A percentile compares a stretch with the other conserved stretches of the same genome.
Conservation (phyloP, 257 asterid species). For the Gynochthodes officinalis region DNA sequence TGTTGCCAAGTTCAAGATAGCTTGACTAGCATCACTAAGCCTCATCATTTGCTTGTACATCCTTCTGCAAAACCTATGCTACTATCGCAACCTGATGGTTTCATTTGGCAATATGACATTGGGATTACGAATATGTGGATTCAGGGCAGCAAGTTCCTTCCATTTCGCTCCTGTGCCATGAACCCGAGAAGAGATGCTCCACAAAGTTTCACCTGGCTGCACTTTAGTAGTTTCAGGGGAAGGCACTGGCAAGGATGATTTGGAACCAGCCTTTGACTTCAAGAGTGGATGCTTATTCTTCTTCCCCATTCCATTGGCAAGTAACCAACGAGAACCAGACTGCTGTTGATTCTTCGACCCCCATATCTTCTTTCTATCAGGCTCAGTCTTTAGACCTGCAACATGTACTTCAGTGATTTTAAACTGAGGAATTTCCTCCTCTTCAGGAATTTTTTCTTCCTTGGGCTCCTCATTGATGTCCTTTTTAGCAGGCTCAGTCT, state of each 20-base stretch:
- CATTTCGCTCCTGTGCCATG: conserved; percentile 51
- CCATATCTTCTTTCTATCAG: conserved; percentile 76
- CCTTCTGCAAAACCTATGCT: background rate
- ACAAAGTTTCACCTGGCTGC: conserved; percentile 62
- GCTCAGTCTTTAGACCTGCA: conserved; percentile 71
- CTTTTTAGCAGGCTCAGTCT: conserved; percentile 18
- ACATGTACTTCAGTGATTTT: conserved; percentile 81
- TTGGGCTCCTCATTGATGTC: conserved; percentile 35
- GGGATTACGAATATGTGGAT: conserved; percentile 64
- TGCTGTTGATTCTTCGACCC: conserved; percentile 77
- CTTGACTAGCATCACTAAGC: background rate
- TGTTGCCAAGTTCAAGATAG: background rate
- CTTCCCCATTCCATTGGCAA: conserved; percentile 99
- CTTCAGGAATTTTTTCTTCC: conserved; percentile 46
- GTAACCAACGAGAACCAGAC: conserved; percentile 93
- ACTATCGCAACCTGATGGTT: conserved; percentile 41
- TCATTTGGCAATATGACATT: conserved; percentile 44
- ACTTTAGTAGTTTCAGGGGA: conserved; percentile 32
- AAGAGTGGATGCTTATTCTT: conserved; percentile 75
- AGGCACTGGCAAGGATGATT: conserved; percentile 37
- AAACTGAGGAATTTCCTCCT: conserved; percentile 55
- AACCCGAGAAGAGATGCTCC: conserved; percentile 77
- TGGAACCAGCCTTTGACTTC: conserved; percentile 58
- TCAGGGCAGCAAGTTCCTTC: conserved; percentile 51
- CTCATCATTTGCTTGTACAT: background rate